These are phyloP conservation scores for California macrophylla DNA, from an alignment of 441 rosid genomes.

Conservation along the genomic window DNA sequence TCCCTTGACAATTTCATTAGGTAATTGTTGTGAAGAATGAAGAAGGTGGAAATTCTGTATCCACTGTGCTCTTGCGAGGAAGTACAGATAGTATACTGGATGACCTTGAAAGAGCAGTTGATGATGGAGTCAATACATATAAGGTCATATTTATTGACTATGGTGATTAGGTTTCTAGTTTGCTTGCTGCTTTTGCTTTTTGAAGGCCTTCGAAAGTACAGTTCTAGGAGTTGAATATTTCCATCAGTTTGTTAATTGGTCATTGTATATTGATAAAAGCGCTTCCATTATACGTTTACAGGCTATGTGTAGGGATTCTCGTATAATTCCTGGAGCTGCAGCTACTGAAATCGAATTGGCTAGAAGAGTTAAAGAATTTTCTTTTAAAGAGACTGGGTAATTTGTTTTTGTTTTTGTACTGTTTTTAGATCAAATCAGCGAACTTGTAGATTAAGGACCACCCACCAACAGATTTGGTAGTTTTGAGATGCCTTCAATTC, in stretches of 20 bases:
- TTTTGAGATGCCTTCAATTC: neutral
- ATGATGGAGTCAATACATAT: slow-evolving; percentile 97
- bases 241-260: neutral
- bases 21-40: slow-evolving; percentile 84
- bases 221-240: neutral
- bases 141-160: slow-evolving; percentile 41
- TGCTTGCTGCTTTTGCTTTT: neutral
- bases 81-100: slow-evolving; percentile 96
- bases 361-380: slow-evolving; percentile 82
- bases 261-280: neutral
- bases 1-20: slow-evolving; percentile 29
- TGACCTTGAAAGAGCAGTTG: slow-evolving; percentile 99
- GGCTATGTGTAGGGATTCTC: slow-evolving; percentile 99
- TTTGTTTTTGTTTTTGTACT: neutral
- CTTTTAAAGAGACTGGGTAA: slow-evolving; percentile 93
- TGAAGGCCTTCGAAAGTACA: neutral
- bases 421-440: neutral
- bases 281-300: slow-evolving; percentile 23
- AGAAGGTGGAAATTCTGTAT: slow-evolving; percentile 83
- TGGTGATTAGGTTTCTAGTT: neutral
- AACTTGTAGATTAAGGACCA: neutral
- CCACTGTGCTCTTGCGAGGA: slow-evolving; percentile 89
- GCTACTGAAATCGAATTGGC: slow-evolving; percentile 99
- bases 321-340: slow-evolving; percentile 89
- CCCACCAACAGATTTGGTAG: neutral